These are phyloP conservation scores for Nannochloropsis gaditana DNA, from an alignment of 108 stramenopile species.

Conservation along the genomic window DNA sequence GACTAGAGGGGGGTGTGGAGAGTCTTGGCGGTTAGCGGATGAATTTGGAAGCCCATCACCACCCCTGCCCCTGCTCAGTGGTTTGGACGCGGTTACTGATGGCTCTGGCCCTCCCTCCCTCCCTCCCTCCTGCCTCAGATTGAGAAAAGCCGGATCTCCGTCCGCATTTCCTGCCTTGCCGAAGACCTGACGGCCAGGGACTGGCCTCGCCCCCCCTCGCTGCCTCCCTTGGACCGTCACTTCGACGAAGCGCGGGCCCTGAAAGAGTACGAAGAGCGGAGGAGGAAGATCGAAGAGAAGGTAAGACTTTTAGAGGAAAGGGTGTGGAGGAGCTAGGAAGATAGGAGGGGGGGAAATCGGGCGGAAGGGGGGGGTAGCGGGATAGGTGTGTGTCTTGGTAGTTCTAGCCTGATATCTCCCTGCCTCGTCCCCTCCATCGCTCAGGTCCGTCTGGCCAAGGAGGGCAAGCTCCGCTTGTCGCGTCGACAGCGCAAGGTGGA, in stretches of 20 bases:
- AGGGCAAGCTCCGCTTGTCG: background rate
- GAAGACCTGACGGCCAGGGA: constrained; percentile 4
- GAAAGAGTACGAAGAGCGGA: constrained; percentile 31
- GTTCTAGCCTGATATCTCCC: too few relatives aligned
- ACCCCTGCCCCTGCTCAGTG: too few relatives aligned
- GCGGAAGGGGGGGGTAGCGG: background rate
- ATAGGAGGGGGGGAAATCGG: background rate
- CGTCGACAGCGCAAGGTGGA: background rate
- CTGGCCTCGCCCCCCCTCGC: constrained; percentile 31
- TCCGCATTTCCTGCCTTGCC: background rate
- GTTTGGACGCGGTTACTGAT: too few relatives aligned
- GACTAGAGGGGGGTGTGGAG: too few relatives aligned
- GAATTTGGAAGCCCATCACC: too few relatives aligned
- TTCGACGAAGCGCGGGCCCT: constrained; percentile 31
- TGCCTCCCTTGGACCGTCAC: constrained; percentile 29
- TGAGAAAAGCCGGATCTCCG: background rate
- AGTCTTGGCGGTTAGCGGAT: too few relatives aligned
- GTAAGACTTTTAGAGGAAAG: background rate
- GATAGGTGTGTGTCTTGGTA: background rate
- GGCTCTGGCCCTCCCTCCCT: background rate
- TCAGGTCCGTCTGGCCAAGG: background rate
- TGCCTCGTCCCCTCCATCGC: too few relatives aligned
- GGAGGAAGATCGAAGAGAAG: constrained; percentile 26
- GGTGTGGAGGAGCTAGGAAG: background rate
- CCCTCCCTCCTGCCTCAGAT: background rate